These are phyloP conservation scores for Microbotryomycetes sp. DNA, from an alignment of 1,284 basidiomycete genomes.

Conservation along the genomic window DNA sequence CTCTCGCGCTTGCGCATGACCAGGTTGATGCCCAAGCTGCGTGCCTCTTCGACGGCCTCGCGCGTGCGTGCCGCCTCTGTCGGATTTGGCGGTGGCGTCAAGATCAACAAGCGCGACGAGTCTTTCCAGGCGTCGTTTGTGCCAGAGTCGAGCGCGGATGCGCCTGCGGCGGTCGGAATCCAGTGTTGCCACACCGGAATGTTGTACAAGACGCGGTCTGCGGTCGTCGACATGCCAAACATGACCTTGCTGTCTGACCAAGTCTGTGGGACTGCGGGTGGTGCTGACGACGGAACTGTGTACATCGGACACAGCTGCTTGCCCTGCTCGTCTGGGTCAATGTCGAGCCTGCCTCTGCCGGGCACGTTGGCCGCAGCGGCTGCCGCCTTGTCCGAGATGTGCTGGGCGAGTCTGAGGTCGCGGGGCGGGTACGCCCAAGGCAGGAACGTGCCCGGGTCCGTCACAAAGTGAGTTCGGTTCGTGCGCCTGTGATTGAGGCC, in stretches of 20 bases:
- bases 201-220: conserved; percentile 32
- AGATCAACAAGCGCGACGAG: conserved; percentile 23
- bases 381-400: not conserved
- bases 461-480: conserved; percentile 22
- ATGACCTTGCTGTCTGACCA: conserved; percentile 27
- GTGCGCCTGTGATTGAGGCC: not conserved
- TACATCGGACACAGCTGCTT: conserved; percentile 15
- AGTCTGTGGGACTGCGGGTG: not conserved
- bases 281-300: conserved; percentile 12
- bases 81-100: conserved; percentile 29
- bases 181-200: conserved; percentile 34
- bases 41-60: conserved; percentile 31
- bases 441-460: conserved; percentile 8
- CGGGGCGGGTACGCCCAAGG: conserved; percentile 21
- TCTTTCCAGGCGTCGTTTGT: not conserved
- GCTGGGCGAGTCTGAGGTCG: conserved; percentile 26
- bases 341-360: not conserved
- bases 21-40: conserved; percentile 28
- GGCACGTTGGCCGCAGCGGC: not conserved
- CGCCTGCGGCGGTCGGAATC: conserved; percentile 21
- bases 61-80: conserved; percentile 25
- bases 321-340: conserved; percentile 11
- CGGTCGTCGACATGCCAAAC: conserved; percentile 35
- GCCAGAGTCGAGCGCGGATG: not conserved
- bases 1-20: conserved; percentile 21